These are phyloP conservation scores for Aspergillus hiratsukae DNA, from an alignment of 2,329 filamentous ascomycete species.

Conservation along the genomic window DNA sequence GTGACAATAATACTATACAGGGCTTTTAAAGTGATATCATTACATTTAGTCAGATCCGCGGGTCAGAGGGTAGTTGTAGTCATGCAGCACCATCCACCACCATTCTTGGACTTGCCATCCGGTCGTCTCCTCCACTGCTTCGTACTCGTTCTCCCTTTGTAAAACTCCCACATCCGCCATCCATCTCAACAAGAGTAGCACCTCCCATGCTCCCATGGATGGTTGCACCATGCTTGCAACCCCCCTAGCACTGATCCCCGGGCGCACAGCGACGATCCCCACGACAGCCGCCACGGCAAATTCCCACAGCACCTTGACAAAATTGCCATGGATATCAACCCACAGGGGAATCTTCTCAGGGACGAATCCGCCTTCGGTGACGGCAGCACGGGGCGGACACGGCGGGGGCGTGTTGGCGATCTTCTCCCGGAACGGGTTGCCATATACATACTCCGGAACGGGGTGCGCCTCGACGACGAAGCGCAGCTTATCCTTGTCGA, in stretches of 20 bases:
- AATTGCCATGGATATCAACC: slow-evolving; percentile 45
- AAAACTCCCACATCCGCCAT: slow-evolving; percentile 25
- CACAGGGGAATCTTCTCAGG: slow-evolving; percentile 42
- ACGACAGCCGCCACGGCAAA: slow-evolving; percentile 38
- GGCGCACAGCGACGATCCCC: slow-evolving; percentile 38
- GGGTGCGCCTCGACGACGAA: slow-evolving; percentile 41
- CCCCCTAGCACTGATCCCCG: slow-evolving; percentile 33
- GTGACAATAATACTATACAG: background rate
- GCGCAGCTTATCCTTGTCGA: slow-evolving; percentile 41
- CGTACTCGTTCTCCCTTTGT: slow-evolving; percentile 4
- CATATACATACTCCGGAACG: slow-evolving; percentile 34
- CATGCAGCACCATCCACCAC: slow-evolving; percentile 38
- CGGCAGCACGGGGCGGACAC: slow-evolving; percentile 11
- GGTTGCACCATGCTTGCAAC: slow-evolving; percentile 38
- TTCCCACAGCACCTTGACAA: slow-evolving; percentile 38
- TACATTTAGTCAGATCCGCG: too few species aligned
- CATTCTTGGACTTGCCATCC: slow-evolving; percentile 35
- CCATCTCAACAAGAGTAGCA: slow-evolving; percentile 39
- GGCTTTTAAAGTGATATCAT: too few species aligned
- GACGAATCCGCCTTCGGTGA: background rate
- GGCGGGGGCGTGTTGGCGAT: slow-evolving; percentile 22
- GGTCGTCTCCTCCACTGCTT: slow-evolving; percentile 4
- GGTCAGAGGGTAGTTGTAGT: background rate
- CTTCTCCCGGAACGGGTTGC: slow-evolving; percentile 32
- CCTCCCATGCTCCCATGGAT: slow-evolving; percentile 40